Evolutionary conservation across 208 protist genomes (phyloP).

Genomic region (Trypanosoma congolense): DNA sequence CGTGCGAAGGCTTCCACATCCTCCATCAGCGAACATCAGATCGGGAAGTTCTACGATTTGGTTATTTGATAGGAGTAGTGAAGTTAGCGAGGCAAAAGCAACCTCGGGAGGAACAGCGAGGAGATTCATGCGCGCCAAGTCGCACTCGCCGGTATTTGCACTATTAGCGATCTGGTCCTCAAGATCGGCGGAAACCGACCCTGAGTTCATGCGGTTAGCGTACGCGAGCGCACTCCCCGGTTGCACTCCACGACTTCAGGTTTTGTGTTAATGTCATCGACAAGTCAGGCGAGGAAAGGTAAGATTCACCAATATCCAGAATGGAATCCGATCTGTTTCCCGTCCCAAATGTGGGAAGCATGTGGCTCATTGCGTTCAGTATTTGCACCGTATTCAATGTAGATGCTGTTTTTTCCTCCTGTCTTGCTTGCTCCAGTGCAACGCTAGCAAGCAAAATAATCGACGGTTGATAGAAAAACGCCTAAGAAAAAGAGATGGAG

Average conservation of each 20-base stretch:
- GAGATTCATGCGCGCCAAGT: conserved; percentile 54
- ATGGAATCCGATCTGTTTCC: background rate
- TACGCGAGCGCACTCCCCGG: background rate
- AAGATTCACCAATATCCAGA: background rate
- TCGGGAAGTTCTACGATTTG: conserved; percentile 36
- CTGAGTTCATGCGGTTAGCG: conserved; percentile 5
- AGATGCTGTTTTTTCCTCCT: too few relatives aligned
- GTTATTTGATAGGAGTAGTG: conserved; percentile 63
- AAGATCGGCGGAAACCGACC: conserved; percentile 24
- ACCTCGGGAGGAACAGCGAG: conserved; percentile 28
- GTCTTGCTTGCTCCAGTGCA: background rate
- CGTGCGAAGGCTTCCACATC: conserved; percentile 30
- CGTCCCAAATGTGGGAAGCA: background rate
- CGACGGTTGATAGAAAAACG: too few relatives aligned
- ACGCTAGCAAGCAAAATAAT: too few relatives aligned
- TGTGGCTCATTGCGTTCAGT: background rate
- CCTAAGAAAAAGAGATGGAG: too few relatives aligned
- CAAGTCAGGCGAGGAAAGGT: background rate
- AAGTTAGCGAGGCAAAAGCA: conserved; percentile 30
- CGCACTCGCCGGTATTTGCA: conserved; percentile 39
- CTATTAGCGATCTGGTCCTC: conserved; percentile 43
- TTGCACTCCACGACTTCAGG: too few relatives aligned
- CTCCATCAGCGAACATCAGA: conserved; percentile 32
- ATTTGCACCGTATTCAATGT: too few relatives aligned
- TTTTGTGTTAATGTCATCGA: background rate